Conservation (phyloP, 148 eudicot genomes). For the Heliosperma pusillum region DNA sequence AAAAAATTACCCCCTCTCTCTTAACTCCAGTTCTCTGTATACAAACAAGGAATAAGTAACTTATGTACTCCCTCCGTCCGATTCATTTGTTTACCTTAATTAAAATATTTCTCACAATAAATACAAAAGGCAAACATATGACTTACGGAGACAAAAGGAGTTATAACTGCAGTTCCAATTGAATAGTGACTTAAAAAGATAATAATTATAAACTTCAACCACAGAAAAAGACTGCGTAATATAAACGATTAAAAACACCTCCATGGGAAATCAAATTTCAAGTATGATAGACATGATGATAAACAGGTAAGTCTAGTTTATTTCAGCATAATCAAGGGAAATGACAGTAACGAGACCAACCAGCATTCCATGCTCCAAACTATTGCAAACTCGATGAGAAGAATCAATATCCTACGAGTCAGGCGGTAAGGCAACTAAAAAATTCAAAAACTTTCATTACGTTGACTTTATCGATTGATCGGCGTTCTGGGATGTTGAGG, state of each 20-base stretch:
- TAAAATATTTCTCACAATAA: no score
- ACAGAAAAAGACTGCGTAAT: neutral
- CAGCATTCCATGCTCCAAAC: neutral
- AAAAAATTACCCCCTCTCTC: no score
- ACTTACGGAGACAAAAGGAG: no score
- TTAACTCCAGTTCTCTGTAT: no score
- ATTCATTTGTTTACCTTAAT: no score
- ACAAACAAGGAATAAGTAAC: no score
- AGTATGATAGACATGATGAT: neutral
- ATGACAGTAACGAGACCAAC: conserved; percentile 6
- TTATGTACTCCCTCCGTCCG: no score
- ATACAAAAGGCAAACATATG: no score
- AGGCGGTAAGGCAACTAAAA: neutral
- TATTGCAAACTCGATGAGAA: neutral
- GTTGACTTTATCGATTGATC: conserved; percentile 21
- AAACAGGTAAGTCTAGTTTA: neutral
- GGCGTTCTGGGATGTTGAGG: conserved; percentile 32
- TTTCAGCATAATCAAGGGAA: neutral
- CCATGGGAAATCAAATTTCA: neutral
- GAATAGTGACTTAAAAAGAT: no score
- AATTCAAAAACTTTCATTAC: neutral
- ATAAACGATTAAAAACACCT: neutral
- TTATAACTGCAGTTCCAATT: no score
- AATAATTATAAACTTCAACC: no score
- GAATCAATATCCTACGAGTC: neutral